Evolutionary conservation across 805 yeast species (phyloP).

Genomic region (Saccharomycopsis sp.): DNA sequence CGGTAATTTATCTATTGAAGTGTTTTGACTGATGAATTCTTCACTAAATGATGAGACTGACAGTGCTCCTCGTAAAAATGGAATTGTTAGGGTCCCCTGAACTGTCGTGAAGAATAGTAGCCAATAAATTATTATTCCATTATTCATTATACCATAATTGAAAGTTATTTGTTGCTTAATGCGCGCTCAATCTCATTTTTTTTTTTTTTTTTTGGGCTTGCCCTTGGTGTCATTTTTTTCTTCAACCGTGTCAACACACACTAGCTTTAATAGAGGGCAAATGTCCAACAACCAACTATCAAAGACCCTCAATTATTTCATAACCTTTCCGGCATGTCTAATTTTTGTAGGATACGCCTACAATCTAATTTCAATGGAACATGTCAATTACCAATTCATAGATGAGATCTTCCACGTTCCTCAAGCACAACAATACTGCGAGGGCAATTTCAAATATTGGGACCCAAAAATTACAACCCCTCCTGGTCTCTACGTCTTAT

Average conservation of each 20-base stretch:
- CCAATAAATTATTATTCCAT: too few relatives aligned
- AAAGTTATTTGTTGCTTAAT: too few relatives aligned
- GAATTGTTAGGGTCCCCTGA: too few relatives aligned
- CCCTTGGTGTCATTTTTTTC: too few relatives aligned
- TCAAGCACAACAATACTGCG: slow-evolving; percentile 65
- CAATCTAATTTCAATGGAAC: slow-evolving; percentile 8
- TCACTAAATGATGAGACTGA: slow-evolving; percentile 25
- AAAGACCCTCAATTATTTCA: slow-evolving; percentile 4
- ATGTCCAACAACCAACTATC: too few relatives aligned
- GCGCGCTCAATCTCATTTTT: too few relatives aligned
- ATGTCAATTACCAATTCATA: slow-evolving; percentile 5
- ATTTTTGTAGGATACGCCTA: slow-evolving; percentile 8
- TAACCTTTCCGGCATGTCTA: slow-evolving; percentile 9
- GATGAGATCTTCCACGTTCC: slow-evolving; percentile 85
- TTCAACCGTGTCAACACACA: too few relatives aligned
- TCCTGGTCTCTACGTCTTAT: slow-evolving; percentile 73
- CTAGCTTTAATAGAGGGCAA: too few relatives aligned
- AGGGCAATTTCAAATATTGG: slow-evolving; percentile 61
- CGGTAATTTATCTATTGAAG: slow-evolving; percentile 28
- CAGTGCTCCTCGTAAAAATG: too few relatives aligned
- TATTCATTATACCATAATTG: too few relatives aligned
- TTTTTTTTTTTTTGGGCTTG: too few relatives aligned
- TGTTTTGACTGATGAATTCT: slow-evolving; percentile 29
- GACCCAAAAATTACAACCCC: slow-evolving; percentile 93
- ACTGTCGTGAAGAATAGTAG: too few relatives aligned